Base-by-base conservation (phyloP, 148 eudicot species). In the Pharnaceum exiguum region DNA sequence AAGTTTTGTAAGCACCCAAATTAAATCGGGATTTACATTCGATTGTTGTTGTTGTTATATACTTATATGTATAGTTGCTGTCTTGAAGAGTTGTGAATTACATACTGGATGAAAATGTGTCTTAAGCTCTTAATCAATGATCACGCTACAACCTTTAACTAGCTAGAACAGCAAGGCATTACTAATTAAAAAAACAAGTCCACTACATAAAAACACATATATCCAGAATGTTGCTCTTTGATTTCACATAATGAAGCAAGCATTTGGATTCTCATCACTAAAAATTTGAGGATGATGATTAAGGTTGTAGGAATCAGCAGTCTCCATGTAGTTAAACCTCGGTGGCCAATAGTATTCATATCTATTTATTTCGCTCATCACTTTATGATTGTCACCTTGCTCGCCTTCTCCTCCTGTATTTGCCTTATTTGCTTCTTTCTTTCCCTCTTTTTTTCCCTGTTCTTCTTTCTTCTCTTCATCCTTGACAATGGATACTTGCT, bases 191-290 rank as follows among this genome's bases (percentile, higher is more conserved):
- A n/a, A n/a, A n/a, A n/a, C n/a, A n/a, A n/a, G n/a, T n/a, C n/a
- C n/a, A n/a, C n/a, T n/a, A n/a, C n/a, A n/a, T n/a, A n/a, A n/a
- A n/a, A n/a, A n/a, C n/a, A n/a, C n/a, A n/a, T n/a, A n/a, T n/a
- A n/a, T n/a, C n/a, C n/a, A n/a, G n/a, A n/a, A n/a, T n/a, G n/a
- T n/a, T n/a, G n/a, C n/a, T n/a, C n/a, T n/a, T n/a, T n/a, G n/a
- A n/a, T n/a, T 43, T 69, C 60, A 82, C 86, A 86, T 75, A 10
- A 86, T 49, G 32, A 72, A 64, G 64, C 95, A 86, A 39, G 87
- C 87, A 68, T 80, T 62, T 21, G 95, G 89, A 61, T 86, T 78
- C 29, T 86, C 95, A 45, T 86, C 89, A 26, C 89, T 83, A 63
- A 86, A 83, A 26, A 83, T n/a, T 47, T 76, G 77, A 64, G 95